These are phyloP conservation scores for Pichia sp. DNA, from an alignment of 1,139 yeast species.

Conservation along the genomic window DNA sequence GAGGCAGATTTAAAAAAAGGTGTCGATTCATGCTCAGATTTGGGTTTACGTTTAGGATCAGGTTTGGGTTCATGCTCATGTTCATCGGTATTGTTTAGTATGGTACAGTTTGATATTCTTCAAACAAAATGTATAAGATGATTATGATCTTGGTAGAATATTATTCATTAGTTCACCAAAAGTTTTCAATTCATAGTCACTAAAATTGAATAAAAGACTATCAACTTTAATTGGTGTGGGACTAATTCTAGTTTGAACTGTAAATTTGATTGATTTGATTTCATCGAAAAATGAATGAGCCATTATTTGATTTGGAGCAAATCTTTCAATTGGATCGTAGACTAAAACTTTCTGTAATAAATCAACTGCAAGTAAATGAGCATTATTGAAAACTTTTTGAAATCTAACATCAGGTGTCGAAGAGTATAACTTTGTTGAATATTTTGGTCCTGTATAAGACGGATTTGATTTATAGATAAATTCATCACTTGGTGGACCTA, in stretches of 20 bases:
- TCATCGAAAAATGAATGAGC: constrained; percentile 69
- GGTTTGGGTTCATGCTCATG: too few species aligned
- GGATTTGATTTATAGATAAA: constrained; percentile 71
- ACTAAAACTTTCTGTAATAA: constrained; percentile 61
- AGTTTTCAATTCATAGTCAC: constrained; percentile 45
- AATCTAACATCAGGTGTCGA: constrained; percentile 56
- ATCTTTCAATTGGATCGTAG: constrained; percentile 64
- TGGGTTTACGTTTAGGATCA: too few species aligned
- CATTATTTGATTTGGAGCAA: constrained; percentile 58
- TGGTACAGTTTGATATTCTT: neutral
- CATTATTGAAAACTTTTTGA: constrained; percentile 60
- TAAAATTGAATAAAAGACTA: constrained; percentile 42
- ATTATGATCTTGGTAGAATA: constrained; percentile 19
- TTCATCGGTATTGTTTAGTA: too few species aligned
- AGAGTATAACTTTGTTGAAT: constrained; percentile 57
- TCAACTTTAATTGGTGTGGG: constrained; percentile 26
- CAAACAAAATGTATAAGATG: neutral
- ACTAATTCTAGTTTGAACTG: constrained; percentile 31
- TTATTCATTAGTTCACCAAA: constrained; percentile 33
- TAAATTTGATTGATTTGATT: constrained; percentile 50
- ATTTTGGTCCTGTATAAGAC: constrained; percentile 66
- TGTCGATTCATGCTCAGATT: too few species aligned
- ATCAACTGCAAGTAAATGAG: constrained; percentile 66
- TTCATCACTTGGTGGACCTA: constrained; percentile 67
- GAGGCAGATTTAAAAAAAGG: too few species aligned